Conservation (phyloP, 495 filamentous ascomycete genomes). For the Margaritispora aquatica region DNA sequence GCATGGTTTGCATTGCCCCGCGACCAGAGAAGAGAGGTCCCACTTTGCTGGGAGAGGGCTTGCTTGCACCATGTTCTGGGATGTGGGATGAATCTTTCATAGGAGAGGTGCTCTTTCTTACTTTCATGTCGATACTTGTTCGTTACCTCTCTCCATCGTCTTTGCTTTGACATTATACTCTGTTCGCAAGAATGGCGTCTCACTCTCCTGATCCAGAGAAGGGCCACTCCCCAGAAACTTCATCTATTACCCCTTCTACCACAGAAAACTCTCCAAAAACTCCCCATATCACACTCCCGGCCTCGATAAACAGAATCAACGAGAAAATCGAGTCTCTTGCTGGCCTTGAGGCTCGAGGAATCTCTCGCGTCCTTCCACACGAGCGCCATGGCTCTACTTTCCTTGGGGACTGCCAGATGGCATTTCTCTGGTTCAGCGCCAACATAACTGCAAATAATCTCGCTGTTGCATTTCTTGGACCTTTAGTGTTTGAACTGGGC, state of each 20-base stretch:
- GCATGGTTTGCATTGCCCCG: too few species aligned
- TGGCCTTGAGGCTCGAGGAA: neutral
- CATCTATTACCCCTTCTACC: neutral
- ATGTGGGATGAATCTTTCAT: too few species aligned
- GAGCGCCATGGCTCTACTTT: neutral
- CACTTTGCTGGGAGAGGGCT: too few species aligned
- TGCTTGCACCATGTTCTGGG: too few species aligned
- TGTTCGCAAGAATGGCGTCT: too few species aligned
- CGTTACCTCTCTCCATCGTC: too few species aligned
- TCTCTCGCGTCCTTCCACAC: neutral
- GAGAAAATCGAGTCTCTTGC: neutral
- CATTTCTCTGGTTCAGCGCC: conserved; percentile 2
- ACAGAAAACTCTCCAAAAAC: neutral
- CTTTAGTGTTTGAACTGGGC: conserved; percentile 58
- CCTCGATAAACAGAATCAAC: neutral
- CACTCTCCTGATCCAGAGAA: neutral
- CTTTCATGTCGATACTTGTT: too few species aligned
- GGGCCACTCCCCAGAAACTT: neutral
- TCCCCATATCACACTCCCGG: neutral
- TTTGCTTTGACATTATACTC: too few species aligned
- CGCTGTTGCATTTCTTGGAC: conserved; percentile 32
- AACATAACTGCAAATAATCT: conserved; percentile 3
- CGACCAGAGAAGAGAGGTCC: too few species aligned
- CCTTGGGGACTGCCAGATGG: conserved; percentile 2
- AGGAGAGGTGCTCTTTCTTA: too few species aligned